Base-by-base conservation (phyloP, 2,329 filamentous ascomycete genomes). In the Xylariales sp. region DNA sequence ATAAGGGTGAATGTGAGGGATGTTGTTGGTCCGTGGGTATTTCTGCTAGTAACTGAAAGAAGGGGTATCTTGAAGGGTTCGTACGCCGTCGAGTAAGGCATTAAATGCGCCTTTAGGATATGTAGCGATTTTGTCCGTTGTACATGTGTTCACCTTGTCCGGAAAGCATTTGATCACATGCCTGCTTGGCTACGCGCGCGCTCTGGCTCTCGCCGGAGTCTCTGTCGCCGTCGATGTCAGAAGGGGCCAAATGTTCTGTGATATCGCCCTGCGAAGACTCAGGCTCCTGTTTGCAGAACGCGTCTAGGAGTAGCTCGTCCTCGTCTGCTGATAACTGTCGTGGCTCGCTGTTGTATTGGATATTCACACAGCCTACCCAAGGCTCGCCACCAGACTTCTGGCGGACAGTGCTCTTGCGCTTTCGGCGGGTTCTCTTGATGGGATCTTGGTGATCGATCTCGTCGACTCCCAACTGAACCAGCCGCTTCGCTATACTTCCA, bases 401-500 rank as follows among this genome's bases (percentile, higher is more conserved):
- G 18, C 62, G 68, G 60, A 69, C 71, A 9, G 69, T 63, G 56
- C 72, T 74, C 67, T 78, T 79, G n/a, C 80, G 75, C 67, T 81
- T 83, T 52, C 81, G 80, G n/a, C 83, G 81, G 3, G 83, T 80
- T 34, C 78, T 76, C 56, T 81, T 82, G 14, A 75, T 78, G 18
- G 80, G 75, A 34, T 80, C 76, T 65, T 81, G 80, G 23, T 83
- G 64, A 3, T 80, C 77, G 64, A 82, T 74, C 62, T 85, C 82
- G 62, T 85, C 83, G 56, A 85, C 76, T 61, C 81, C 84, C 49
- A 80, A 69, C 67, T 82, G 81, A 62, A 86, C 82, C 1, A 87
- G 78, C 71, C 83, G 83, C 72, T 83, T 80, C 68, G 86, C 83
- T 46, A 88, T 79, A 67, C 86, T 84, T 36, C 79, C 80, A 3